Base-by-base conservation (phyloP, 75 land plant genomes). In the Cryptomeria japonica region DNA sequence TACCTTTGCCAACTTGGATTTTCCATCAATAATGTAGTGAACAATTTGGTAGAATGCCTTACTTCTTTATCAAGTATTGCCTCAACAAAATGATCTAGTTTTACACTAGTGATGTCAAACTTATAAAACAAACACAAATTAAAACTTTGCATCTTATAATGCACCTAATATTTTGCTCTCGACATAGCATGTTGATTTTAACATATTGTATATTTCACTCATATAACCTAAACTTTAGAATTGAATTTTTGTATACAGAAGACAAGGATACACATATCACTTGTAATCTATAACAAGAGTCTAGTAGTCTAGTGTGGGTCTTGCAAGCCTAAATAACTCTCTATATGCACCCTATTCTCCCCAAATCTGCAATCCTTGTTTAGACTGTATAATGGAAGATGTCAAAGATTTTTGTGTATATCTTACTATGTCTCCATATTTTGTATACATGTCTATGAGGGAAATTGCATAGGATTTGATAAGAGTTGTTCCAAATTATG, bases 251-350 rank as follows among this genome's bases (percentile, higher is more conserved):
- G n/a, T 80, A 80, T 44, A 25, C 7, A 36, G 18, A 31, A 47
- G 41, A 41, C 44, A 80, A 32, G 19, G 42, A 44, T 28, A 1
- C 0, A 19, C n/a, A 25, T 14, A 41, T 79, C 28, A 92, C 97
- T 96, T 93, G 89, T 94, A 97, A 84, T 95, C 87, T 9, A 95
- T 93, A 42, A 97, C 89, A 42, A 94, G 95, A 75, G 93, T 80
- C 72, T 87, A 42, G 3, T 42, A 42, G 44, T 42, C 44, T 42
- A 42, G 1, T 42, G 3, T 42, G 44, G 44, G 44, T 42, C 44
- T 42, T 42, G 3, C 44, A 42, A 42, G 3, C 44, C 44, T 3
- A 42, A 42, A 42, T 42, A 42, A 42, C 44, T 42, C 44, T 42
- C 3, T 42, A 42, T 42, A 3, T 42, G 44, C 44, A 42, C 44